Conservation (phyloP, 2,329 filamentous ascomycete species). For the Alternaria solani region DNA sequence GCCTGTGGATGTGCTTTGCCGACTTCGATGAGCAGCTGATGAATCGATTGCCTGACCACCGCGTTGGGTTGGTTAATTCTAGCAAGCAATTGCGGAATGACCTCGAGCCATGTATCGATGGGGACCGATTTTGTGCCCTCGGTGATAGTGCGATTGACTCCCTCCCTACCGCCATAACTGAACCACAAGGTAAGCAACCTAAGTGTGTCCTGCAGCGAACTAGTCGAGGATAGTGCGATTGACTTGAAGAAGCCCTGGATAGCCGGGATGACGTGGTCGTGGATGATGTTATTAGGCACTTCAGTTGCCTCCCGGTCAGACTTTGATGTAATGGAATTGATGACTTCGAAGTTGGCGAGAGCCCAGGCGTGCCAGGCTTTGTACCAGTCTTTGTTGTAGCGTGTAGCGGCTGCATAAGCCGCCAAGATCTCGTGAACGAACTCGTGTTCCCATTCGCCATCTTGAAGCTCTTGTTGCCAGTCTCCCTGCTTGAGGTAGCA, state of each 20-base stretch:
- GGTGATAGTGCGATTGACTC: conserved; percentile 87
- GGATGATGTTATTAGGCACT: conserved; percentile 72
- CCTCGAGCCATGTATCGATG: conserved; percentile 98
- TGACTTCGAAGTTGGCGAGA: conserved; percentile 96
- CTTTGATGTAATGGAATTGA: conserved; percentile 78
- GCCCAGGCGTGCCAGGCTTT: conserved; percentile 99
- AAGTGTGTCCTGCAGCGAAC: conserved; percentile 94
- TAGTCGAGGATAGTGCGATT: conserved; percentile 88
- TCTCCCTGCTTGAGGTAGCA: conserved; percentile 96
- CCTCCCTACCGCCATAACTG: conserved; percentile 83
- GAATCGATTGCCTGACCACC: conserved; percentile 86
- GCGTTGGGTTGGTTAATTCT: conserved; percentile 95
- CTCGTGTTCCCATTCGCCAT: conserved; percentile 87
- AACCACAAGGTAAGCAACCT: conserved; percentile 96
- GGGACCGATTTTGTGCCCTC: conserved; percentile 92
- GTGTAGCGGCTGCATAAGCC: conserved; percentile 91
- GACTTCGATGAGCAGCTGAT: conserved; percentile 90
- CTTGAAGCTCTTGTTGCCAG: conserved; percentile 88
- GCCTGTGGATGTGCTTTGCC: conserved; percentile 95
- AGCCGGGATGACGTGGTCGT: conserved; percentile 91
- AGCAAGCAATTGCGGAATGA: conserved; percentile 96
- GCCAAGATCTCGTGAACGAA: conserved; percentile 86
- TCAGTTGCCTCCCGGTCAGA: conserved; percentile 66
- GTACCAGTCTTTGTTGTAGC: conserved; percentile 95
- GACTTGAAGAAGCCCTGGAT: conserved; percentile 98